These are phyloP conservation scores for Acer yangbiense DNA, from an alignment of 345 rosid genomes.

Conservation along the genomic window DNA sequence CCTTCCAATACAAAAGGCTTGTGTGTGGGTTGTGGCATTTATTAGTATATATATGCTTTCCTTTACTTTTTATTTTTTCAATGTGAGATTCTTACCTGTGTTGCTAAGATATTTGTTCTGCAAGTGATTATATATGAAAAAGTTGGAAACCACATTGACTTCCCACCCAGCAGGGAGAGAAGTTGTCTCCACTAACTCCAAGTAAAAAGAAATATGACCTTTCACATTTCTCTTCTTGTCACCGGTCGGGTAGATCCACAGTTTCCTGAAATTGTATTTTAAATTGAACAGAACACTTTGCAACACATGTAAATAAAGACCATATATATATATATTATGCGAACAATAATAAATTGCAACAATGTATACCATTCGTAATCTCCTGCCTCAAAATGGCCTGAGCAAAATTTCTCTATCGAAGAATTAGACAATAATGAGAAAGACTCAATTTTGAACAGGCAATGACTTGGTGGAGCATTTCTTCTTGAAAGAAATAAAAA, in stretches of 20 bases:
- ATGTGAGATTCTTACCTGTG: not conserved
- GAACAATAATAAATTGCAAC: too few species aligned
- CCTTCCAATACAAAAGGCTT: too few species aligned
- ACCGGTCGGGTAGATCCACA: not conserved
- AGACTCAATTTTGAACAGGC: too few species aligned
- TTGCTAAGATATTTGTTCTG: not conserved
- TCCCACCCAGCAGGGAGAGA: conserved; percentile 7
- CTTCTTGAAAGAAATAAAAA: too few species aligned
- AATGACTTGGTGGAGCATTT: too few species aligned
- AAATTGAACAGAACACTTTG: too few species aligned
- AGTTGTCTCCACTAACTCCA: not conserved
- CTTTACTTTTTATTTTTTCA: too few species aligned
- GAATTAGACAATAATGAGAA: too few species aligned
- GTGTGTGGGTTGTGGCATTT: too few species aligned
- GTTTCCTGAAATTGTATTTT: not conserved
- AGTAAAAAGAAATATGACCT: not conserved
- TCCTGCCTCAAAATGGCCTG: not conserved
- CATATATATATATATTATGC: too few species aligned
- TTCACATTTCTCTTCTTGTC: not conserved
- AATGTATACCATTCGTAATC: conserved; percentile 1
- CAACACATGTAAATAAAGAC: too few species aligned
- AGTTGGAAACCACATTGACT: not conserved
- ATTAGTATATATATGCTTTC: too few species aligned
- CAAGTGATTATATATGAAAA: not conserved
- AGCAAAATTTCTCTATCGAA: not conserved